Conservation (phyloP, 768 basidiomycete genomes). For the Panaeolus papilionaceus region DNA sequence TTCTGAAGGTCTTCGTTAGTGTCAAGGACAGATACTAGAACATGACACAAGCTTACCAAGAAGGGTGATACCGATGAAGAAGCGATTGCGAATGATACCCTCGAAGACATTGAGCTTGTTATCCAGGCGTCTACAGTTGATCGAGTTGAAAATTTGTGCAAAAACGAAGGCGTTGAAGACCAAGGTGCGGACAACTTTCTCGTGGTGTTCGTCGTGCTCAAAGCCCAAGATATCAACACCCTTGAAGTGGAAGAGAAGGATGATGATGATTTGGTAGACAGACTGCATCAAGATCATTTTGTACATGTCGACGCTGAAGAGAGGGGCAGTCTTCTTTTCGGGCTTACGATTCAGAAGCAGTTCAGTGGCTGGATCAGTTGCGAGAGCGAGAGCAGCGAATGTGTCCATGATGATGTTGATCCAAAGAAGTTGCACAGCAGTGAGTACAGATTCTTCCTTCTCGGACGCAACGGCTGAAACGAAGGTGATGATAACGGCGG, state of each 20-base stretch:
- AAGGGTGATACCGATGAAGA: constrained; percentile 83
- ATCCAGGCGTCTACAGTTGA: constrained; percentile 91
- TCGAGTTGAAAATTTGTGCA: constrained; percentile 94
- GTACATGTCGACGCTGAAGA: constrained; percentile 95
- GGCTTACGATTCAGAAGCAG: constrained; percentile 87
- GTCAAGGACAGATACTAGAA: constrained; percentile 11
- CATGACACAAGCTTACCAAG: constrained; percentile 64
- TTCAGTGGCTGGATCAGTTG: constrained; percentile 92
- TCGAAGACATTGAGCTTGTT: constrained; percentile 88
- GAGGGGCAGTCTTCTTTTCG: constrained; percentile 85
- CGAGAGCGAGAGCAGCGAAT: constrained; percentile 96
- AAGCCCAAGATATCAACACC: constrained; percentile 76
- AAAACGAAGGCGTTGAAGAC: constrained; percentile 99
- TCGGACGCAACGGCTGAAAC: constrained; percentile 85
- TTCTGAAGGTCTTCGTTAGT: constrained; percentile 54
- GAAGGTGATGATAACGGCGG: constrained; percentile 94
- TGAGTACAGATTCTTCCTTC: constrained; percentile 83
- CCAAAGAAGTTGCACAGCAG: constrained; percentile 97
- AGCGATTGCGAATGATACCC: constrained; percentile 78
- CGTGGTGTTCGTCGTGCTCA: constrained; percentile 42
- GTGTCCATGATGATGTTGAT: constrained; percentile 99
- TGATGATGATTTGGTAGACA: constrained; percentile 81
- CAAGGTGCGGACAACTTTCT: constrained; percentile 73
- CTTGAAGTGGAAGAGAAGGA: constrained; percentile 89
- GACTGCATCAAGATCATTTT: constrained; percentile 96